Evolutionary conservation across 2,329 filamentous ascomycete species (phyloP).

Genomic region (Fusarium sp.): DNA sequence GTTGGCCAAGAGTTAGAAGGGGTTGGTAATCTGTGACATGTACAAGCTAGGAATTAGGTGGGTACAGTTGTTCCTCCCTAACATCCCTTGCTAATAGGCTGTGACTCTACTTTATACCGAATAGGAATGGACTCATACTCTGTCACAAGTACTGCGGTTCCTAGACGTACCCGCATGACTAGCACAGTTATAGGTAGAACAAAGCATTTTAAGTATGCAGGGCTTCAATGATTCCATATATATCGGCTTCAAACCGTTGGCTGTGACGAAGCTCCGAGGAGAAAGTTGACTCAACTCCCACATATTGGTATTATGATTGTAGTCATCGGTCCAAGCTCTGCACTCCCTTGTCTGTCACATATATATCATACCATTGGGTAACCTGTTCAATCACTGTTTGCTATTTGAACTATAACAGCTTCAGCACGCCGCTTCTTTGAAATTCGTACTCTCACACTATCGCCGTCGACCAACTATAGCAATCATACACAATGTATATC

Average conservation of each 20-base stretch:
- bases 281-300: not conserved
- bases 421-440: not conserved
- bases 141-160: constrained; percentile 15
- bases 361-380: not conserved
- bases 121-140: not conserved
- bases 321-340: constrained; percentile 5
- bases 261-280: constrained; percentile 11
- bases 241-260: not conserved
- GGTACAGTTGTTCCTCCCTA: not conserved
- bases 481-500: constrained; percentile 67
- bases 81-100: not conserved
- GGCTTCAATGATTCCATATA: constrained; percentile 29
- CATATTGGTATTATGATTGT: constrained; percentile 1
- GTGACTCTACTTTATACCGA: not conserved
- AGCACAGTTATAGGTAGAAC: constrained; percentile 25
- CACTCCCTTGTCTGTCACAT: not conserved
- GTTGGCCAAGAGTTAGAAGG: not conserved
- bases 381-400: not conserved
- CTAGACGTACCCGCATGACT: constrained; percentile 24
- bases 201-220: constrained; percentile 10
- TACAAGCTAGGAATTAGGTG: not conserved
- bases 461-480: fast-evolving
- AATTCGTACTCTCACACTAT: not conserved
- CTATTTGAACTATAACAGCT: not conserved
- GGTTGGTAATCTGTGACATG: not conserved